Percentiles rank a stretch among this genome's conserved stretches.
Evolutionary conservation across 129 eudicot genomes (phyloP).

Genomic region (Glebionis coronaria): DNA sequence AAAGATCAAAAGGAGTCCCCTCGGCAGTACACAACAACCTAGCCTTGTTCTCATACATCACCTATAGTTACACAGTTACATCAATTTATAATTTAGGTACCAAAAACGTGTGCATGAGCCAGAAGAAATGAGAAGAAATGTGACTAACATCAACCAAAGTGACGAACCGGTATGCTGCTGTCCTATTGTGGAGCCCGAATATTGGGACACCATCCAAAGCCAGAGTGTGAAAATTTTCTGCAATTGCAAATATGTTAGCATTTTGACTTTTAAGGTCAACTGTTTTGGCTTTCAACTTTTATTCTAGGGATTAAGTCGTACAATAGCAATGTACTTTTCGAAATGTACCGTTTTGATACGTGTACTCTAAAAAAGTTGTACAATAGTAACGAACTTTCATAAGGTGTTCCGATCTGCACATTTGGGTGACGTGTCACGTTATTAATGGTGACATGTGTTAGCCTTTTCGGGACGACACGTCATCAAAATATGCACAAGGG

Average conservation of each 20-base stretch:
- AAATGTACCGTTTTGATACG: too few species aligned
- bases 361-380: too few species aligned
- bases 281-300: background rate
- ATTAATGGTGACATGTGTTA: too few species aligned
- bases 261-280: constrained; percentile 14
- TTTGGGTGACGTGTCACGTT: too few species aligned
- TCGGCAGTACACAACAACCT: constrained; percentile 75
- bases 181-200: constrained; percentile 77
- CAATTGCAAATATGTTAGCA: constrained; percentile 2
- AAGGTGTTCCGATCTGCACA: too few species aligned
- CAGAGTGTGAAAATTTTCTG: constrained; percentile 82
- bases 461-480: too few species aligned
- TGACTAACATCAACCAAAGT: constrained; percentile 91
- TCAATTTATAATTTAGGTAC: constrained; percentile 1
- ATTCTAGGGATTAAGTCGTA: too few species aligned
- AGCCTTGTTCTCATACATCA: constrained; percentile 83
- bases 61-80: constrained; percentile 33
- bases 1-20: constrained; percentile 78
- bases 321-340: too few species aligned
- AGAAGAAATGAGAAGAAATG: constrained; percentile 16
- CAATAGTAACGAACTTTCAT: too few species aligned
- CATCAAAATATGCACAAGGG: too few species aligned
- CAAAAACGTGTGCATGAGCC: background rate
- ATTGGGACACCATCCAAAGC: constrained; percentile 81
- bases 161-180: constrained; percentile 95